Evolutionary conservation across 352 stramenopile species (phyloP).

Genomic region (Pythium volutum): DNA sequence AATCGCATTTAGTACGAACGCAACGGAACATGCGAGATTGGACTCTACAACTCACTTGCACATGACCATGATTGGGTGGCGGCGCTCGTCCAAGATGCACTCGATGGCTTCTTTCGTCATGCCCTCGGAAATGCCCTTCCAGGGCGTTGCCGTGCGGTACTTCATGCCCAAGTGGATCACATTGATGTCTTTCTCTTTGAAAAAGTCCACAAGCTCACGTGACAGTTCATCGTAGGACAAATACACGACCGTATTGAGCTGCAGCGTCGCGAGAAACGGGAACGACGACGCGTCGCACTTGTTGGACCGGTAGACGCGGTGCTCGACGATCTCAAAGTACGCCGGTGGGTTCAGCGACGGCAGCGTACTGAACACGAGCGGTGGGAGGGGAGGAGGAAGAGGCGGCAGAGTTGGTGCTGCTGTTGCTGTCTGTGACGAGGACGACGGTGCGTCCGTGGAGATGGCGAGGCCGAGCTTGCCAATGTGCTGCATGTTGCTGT

Average conservation of each 20-base stretch:
- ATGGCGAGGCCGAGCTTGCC: constrained; percentile 19
- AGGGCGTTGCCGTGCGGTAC: constrained; percentile 62
- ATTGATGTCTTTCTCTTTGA: constrained; percentile 77
- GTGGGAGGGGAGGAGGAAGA: constrained; percentile 10
- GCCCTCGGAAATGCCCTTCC: constrained; percentile 76
- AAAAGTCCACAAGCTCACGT: constrained; percentile 73
- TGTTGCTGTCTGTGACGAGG: not conserved
- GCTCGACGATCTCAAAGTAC: constrained; percentile 88
- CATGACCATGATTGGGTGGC: constrained; percentile 82
- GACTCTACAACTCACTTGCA: constrained; percentile 59
- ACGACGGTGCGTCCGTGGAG: constrained; percentile 11
- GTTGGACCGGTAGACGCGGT: constrained; percentile 83
- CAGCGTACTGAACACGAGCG: constrained; percentile 49
- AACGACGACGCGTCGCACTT: constrained; percentile 86
- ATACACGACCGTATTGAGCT: constrained; percentile 85
- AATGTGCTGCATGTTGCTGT: constrained; percentile 7
- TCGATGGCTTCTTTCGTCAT: constrained; percentile 87
- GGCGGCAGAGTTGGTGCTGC: not conserved
- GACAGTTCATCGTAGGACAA: constrained; percentile 83
- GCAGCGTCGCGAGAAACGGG: constrained; percentile 73
- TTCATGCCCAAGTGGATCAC: constrained; percentile 84
- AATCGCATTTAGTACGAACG: not conserved
- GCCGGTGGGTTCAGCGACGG: constrained; percentile 78
- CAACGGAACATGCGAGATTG: not conserved
- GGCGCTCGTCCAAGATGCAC: constrained; percentile 74